phyloP scores from a whole-genome alignment of 2,329 filamentous ascomycete genomes.

The Dichotomopilus funicola region DNA sequence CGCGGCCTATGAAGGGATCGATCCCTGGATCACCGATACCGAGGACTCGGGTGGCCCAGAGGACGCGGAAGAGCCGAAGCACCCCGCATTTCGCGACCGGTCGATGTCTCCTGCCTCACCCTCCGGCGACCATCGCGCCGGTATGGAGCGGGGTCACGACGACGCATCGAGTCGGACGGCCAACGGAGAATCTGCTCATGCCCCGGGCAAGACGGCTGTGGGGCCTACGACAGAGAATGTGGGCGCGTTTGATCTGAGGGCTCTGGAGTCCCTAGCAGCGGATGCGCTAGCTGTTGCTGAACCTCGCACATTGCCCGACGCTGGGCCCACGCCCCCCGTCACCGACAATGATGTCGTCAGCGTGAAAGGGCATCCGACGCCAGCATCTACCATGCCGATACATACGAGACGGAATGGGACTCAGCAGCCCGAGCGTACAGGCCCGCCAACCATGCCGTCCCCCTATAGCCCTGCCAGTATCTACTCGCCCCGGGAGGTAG shows the following conservation, averaged over 20 bases:
- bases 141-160: constrained; percentile 1
- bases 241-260: constrained; percentile 27
- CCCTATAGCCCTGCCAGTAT: constrained; percentile 21
- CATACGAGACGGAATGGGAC: constrained; percentile 11
- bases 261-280: constrained; percentile 29
- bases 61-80: constrained; percentile 13
- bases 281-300: constrained; percentile 25
- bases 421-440: constrained; percentile 13
- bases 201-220: no score
- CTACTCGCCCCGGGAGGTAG: constrained; percentile 18
- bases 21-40: constrained; percentile 41
- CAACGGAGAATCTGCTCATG: no score
- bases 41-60: constrained; percentile 22
- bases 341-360: constrained; percentile 19
- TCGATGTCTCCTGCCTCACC: constrained; percentile 9
- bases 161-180: neutral
- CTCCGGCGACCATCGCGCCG: constrained; percentile 2
- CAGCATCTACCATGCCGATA: constrained; percentile 13
- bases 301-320: constrained; percentile 14
- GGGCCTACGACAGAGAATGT: constrained; percentile 9
- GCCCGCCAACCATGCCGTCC: constrained; percentile 13
- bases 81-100: constrained; percentile 4
- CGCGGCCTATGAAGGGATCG: constrained; percentile 43
- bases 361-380: constrained; percentile 8
- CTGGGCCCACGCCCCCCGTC: constrained; percentile 20